Evolutionary conservation across 495 filamentous ascomycete genomes (phyloP), one percentile per base, ranked within the genome.

Genomic region (Massariosphaeria phaeospora): DNA sequence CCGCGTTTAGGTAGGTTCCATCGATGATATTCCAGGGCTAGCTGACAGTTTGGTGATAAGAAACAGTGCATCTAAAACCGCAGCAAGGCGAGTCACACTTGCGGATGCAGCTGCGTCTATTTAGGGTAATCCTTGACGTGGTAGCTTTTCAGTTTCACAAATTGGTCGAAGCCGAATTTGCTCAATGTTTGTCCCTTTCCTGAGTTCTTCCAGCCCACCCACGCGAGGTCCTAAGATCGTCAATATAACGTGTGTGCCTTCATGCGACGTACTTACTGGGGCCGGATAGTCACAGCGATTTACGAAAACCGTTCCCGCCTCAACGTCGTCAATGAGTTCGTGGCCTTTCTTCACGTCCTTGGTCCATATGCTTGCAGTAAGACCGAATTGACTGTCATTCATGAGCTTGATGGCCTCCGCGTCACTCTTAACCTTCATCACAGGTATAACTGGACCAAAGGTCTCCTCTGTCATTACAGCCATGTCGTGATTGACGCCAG

Each of bases 361-460:
- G 15, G 93, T 96, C 93, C 93, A 98, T 33, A 98, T 89, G 64
- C 89, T 95, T n/a, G 89, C 91, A 1, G 94, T 96, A 48, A 98
- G 75, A 1, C 93, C 93, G 65, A 93, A 94, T 49, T 95, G 82
- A 68, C 86, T 91, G 61, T 96, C 90, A 59, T 98, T 98, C 89
- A 97, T 96, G 42, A 95, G 67, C 30, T 73, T 59, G 35, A 97
- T 71, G 1, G 93, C 94, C 66, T 96, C 88, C 12, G 79, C 79
- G 54, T 98, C 93, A 51, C 75, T 72, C 44, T 84, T 79, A 24
- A 97, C 93, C 66, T 88, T 91, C 88, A 93, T 93, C 5, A 98
- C 81, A 5, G 93, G 87, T 62, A 98, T 91, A 25, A 95, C 80
- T 0, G 93, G 93, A 6, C 93, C 93, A 59, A 98, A 98, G 0